phyloP scores from a whole-genome alignment of 83 land plant genomes.

The Picea engelmannii region DNA sequence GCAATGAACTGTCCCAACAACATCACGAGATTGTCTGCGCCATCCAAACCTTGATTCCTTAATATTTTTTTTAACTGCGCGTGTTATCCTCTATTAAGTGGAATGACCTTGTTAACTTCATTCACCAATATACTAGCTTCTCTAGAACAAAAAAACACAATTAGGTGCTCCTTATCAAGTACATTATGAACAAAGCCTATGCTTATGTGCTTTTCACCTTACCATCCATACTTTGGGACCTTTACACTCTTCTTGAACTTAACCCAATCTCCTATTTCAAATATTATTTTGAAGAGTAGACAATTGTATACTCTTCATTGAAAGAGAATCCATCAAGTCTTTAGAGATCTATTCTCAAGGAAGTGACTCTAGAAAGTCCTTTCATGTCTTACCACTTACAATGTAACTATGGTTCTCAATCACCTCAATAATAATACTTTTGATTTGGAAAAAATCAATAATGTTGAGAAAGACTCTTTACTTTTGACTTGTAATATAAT shows the following conservation, averaged over 20 bases:
- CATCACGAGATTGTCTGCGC: conserved; percentile 89
- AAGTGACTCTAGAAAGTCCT: conserved; percentile 39
- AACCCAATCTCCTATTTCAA: conserved; percentile 87
- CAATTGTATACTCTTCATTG: conserved; percentile 60
- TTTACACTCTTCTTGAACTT: conserved; percentile 72
- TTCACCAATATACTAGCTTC: conserved; percentile 65
- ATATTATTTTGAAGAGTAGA: conserved; percentile 52
- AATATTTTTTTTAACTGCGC: conserved; percentile 80
- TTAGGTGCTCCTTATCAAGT: conserved; percentile 53
- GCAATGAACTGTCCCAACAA: conserved; percentile 90
- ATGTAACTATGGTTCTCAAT: too few relatives aligned
- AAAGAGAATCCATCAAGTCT: conserved; percentile 14
- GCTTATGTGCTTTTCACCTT: conserved; percentile 79
- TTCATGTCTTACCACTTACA: conserved; percentile 78
- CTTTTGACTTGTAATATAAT: too few relatives aligned
- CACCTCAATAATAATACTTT: too few relatives aligned
- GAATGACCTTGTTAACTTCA: conserved; percentile 83
- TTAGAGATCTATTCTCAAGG: too few relatives aligned
- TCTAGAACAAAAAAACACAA: conserved; percentile 85
- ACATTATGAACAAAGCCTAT: conserved; percentile 91
- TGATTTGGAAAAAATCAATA: too few relatives aligned
- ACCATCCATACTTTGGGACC: conserved; percentile 79
- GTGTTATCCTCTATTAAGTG: conserved; percentile 86
- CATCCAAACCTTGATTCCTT: conserved; percentile 86
- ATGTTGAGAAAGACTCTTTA: too few relatives aligned